A percentile compares a stretch with the other conserved stretches of the same genome.
Evolutionary conservation across 371 early-diverging fungal species (phyloP).

Genomic region (Mucor indicus): DNA sequence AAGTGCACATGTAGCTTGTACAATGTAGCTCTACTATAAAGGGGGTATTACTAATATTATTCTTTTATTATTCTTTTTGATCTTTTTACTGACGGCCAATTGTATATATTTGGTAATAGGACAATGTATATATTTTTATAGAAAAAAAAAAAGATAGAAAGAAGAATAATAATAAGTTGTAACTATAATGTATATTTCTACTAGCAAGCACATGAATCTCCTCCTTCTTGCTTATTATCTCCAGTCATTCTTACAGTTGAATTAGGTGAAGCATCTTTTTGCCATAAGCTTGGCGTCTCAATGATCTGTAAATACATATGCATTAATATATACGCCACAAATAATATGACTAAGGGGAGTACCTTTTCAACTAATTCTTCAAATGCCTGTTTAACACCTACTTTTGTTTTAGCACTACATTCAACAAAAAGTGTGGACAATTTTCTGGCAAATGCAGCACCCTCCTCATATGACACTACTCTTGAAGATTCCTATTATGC

Average conservation of each 20-base stretch:
- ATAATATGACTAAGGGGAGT: neutral
- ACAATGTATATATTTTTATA: too few relatives aligned
- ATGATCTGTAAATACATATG: constrained; percentile 48
- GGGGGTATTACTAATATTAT: too few relatives aligned
- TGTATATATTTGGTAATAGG: too few relatives aligned
- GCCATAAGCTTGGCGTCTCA: constrained; percentile 78
- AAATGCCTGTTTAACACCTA: constrained; percentile 17
- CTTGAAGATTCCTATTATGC: constrained; percentile 73
- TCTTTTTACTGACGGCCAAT: too few relatives aligned
- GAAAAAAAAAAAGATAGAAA: too few relatives aligned
- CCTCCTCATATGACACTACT: constrained; percentile 85
- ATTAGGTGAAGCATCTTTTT: constrained; percentile 51
- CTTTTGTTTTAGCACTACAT: constrained; percentile 71
- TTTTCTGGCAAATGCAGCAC: constrained; percentile 80
- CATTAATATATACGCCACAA: too few relatives aligned
- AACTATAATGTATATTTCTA: too few relatives aligned
- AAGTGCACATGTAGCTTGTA: too few relatives aligned
- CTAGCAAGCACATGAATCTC: constrained; percentile 16
- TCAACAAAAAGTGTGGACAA: constrained; percentile 92
- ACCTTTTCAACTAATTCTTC: constrained; percentile 18
- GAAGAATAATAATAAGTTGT: too few relatives aligned
- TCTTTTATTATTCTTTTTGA: too few relatives aligned
- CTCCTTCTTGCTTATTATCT: constrained; percentile 3
- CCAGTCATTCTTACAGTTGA: constrained; percentile 13
- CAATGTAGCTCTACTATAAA: too few relatives aligned